A percentile compares a stretch with the other conserved stretches of the same genome.
These are phyloP conservation scores for Fraxinus latifolia DNA, from an alignment of 305 asterid species.

Conservation along the genomic window DNA sequence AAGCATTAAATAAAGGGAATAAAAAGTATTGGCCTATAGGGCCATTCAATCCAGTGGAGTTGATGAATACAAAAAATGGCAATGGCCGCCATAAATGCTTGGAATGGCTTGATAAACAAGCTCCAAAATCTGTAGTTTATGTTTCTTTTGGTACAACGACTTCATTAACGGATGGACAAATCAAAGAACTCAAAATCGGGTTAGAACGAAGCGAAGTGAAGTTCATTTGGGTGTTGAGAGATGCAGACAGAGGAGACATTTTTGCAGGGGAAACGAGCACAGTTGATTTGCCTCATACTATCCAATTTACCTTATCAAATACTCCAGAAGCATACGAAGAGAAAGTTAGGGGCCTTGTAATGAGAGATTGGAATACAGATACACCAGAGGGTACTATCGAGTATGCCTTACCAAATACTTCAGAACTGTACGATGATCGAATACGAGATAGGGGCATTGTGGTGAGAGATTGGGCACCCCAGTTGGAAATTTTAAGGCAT, in stretches of 20 bases:
- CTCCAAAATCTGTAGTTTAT: conserved; percentile 29
- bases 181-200: conserved; percentile 27
- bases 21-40: not conserved
- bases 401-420: not conserved
- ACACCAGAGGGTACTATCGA: not conserved
- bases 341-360: conserved; percentile 22
- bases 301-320: not conserved
- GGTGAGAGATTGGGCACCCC: conserved; percentile 41
- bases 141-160: conserved; percentile 33
- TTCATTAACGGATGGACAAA: conserved; percentile 21
- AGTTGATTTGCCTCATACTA: no score
- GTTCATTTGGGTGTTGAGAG: conserved; percentile 39
- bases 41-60: conserved; percentile 17
- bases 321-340: conserved; percentile 32
- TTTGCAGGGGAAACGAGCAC: conserved; percentile 14
- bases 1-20: not conserved
- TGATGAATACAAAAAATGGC: not conserved
- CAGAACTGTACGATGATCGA: not conserved
- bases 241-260: conserved; percentile 27
- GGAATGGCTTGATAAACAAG: conserved; percentile 37
- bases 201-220: conserved; percentile 29
- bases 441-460: not conserved
- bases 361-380: not conserved
- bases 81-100: conserved; percentile 21
- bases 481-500: conserved; percentile 33